A percentile compares a stretch with the other conserved stretches of the same genome.
Conservation (phyloP, 2,329 filamentous ascomycete genomes). For the Diaporthe citriasiana region DNA sequence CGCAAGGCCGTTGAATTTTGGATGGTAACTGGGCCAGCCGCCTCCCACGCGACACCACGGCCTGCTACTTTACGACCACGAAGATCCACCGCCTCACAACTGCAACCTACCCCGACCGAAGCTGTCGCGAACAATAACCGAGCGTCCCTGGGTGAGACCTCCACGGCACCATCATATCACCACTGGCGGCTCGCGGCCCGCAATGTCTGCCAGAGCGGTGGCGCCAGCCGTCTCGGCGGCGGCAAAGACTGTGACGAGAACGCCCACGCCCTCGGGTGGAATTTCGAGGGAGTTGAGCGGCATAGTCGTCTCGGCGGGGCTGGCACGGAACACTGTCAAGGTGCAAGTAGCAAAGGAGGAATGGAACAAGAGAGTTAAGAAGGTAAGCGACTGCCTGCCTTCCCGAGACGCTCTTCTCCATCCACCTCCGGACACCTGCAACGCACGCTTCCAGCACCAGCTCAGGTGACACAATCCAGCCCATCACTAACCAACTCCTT, state of each 20-base stretch:
- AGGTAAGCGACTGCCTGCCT: conserved; percentile 63
- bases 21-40: background rate
- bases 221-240: conserved; percentile 27
- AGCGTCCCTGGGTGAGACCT: background rate
- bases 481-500: conserved; percentile 6
- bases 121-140: background rate
- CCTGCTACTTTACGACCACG: background rate
- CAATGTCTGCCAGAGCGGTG: conserved; percentile 36
- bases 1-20: conserved; percentile 29
- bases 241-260: conserved; percentile 24
- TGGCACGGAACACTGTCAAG: conserved; percentile 85
- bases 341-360: conserved; percentile 78
- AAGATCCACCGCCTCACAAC: background rate
- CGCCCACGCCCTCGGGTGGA: background rate
- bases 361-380: conserved; percentile 81
- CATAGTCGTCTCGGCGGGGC: conserved; percentile 82
- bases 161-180: background rate
- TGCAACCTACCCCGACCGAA: background rate
- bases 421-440: background rate
- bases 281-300: conserved; percentile 55
- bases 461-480: background rate
- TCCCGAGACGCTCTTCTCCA: background rate
- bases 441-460: background rate
- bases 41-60: conserved; percentile 17
- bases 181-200: background rate